A percentile compares a stretch with the other conserved stretches of the same genome.
These are phyloP conservation scores for Tuber borchii DNA, from an alignment of 495 filamentous ascomycete genomes.

Conservation along the genomic window DNA sequence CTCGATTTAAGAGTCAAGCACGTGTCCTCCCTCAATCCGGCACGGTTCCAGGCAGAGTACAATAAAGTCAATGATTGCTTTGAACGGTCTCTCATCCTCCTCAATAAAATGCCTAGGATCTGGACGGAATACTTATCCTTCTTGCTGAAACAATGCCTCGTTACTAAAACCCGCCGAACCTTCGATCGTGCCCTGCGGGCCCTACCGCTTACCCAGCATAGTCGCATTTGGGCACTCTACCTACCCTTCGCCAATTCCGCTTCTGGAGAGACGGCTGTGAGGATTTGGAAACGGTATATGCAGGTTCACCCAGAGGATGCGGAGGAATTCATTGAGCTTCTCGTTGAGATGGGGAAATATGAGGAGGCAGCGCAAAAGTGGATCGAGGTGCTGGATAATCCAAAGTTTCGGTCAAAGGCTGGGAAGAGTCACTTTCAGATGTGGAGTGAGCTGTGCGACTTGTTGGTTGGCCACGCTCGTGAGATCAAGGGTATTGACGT, in stretches of 20 bases:
- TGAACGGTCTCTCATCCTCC: conserved; percentile 82
- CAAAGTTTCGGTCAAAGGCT: conserved; percentile 82
- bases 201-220: conserved; percentile 93
- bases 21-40: conserved; percentile 74
- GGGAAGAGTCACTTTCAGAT: conserved; percentile 92
- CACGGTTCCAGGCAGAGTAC: conserved; percentile 72
- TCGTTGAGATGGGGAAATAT: conserved; percentile 74
- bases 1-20: conserved; percentile 79
- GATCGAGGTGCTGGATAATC: conserved; percentile 89
- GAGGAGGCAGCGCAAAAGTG: conserved; percentile 90
- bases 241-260: conserved; percentile 88
- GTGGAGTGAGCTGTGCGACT: conserved; percentile 97
- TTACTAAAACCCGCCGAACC: conserved; percentile 80
- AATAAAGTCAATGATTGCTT: conserved; percentile 92
- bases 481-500: conserved; percentile 87
- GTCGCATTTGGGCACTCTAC: conserved; percentile 92
- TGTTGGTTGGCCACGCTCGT: conserved; percentile 84
- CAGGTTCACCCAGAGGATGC: conserved; percentile 94
- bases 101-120: conserved; percentile 98
- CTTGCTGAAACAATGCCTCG: conserved; percentile 78
- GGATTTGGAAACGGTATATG: conserved; percentile 94
- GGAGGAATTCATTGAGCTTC: conserved; percentile 86
- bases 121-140: conserved; percentile 98
- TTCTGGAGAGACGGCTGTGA: conserved; percentile 81
- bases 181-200: conserved; percentile 94